These are phyloP conservation scores for Triticum dicoccoides DNA, from an alignment of 176 grass and related monocot genomes.

Conservation along the genomic window DNA sequence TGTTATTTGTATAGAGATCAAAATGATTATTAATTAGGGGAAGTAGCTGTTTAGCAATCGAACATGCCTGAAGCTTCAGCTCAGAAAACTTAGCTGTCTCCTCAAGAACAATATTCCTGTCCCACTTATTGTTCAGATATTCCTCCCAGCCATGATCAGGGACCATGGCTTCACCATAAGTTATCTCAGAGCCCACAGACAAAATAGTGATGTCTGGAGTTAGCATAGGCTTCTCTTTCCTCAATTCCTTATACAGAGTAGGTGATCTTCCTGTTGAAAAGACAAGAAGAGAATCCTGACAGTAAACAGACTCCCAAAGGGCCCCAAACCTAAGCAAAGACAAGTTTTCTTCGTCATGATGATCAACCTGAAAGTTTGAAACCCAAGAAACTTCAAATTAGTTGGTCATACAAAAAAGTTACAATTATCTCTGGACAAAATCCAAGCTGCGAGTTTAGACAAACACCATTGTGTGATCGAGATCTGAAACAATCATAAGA, in stretches of 20 bases:
- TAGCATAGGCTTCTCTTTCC: conserved; percentile 73
- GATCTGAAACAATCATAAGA: conserved; percentile 96
- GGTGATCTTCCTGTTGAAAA: conserved; percentile 79
- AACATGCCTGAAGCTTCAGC: conserved; percentile 52
- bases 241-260: conserved; percentile 59
- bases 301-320: conserved; percentile 68
- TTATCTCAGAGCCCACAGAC: conserved; percentile 78
- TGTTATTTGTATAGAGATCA: background rate
- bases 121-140: conserved; percentile 66
- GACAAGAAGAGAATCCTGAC: conserved; percentile 66
- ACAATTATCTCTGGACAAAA: background rate
- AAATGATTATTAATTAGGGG: background rate
- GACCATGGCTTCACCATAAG: conserved; percentile 69
- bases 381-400: background rate
- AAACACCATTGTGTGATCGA: conserved; percentile 91
- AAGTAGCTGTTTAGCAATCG: background rate
- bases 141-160: conserved; percentile 62
- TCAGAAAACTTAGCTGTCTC: conserved; percentile 55
- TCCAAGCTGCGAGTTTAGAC: background rate
- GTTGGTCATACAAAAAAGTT: background rate
- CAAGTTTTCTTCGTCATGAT: conserved; percentile 58
- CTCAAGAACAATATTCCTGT: conserved; percentile 55
- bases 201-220: conserved; percentile 80
- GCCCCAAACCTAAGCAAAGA: conserved; percentile 67
- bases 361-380: conserved; percentile 63